Evolutionary conservation across 768 basidiomycete species (phyloP), one percentile per base, ranked within the genome.

Genomic region (Auricularia auricula-judae): DNA sequence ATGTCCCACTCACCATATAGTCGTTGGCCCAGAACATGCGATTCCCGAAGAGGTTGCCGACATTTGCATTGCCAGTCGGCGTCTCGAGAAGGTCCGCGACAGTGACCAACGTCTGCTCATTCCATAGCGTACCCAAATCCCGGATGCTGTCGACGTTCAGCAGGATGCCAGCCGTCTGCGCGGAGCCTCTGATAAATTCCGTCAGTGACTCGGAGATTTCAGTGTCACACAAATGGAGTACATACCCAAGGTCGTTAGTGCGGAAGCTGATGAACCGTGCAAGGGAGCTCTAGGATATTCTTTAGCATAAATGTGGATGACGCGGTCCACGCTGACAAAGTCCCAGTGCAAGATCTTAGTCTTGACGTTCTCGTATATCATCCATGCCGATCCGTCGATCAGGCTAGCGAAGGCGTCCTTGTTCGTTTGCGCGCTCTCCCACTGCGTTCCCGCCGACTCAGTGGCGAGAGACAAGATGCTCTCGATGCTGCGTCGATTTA

Each of bases 311-410:
- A 39, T 16, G 16, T 21, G 53, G 11, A 63, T 62, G 36, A 34
- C 39, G 66, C 36, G 56, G 36, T 23, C 2, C 44, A 18, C 3
- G 78, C 86, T 70, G 65, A 88, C 86, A 69, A 87, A 83, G 69
- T 90, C 88, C 86, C 86, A 90, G 69, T 88, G 86, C 58, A 85
- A 70, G n/a, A 83, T 79, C 3, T 78, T 73, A 1, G 87, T 86
- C 36, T 79, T 61, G 11, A 77, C 72, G 68, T 89, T 88, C 12
- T 75, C 75, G 69, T 81, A 86, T 33, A 88, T 83, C 86, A 88
- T 87, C 88, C 88, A 90, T 56, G 76, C 75, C 65, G 84, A 77
- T 0, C 83, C 88, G 36, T 82, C 77, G 65, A 88, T 78, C 3
- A 86, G 73, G 12, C 78, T 81, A 10, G 78, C 80, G 61, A 89